phyloP scores from a whole-genome alignment of 2,329 filamentous ascomycete genomes.

The Pseudogymnoascus sp. region DNA sequence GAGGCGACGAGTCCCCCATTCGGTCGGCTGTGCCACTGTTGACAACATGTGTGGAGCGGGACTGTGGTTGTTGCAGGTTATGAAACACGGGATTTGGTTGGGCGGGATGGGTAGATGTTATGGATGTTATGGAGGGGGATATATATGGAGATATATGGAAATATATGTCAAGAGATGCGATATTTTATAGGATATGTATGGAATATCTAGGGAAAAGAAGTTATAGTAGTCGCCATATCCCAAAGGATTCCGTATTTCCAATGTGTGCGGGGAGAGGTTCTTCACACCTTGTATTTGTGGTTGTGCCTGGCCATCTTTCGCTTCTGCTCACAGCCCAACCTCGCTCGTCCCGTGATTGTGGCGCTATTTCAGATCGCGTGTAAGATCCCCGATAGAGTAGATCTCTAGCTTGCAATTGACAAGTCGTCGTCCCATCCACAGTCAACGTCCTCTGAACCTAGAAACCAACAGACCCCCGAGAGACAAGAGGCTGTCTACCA shows the following conservation, averaged over 20 bases:
- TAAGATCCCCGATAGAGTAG: conserved; percentile 9
- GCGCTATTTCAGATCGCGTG: conserved; percentile 8
- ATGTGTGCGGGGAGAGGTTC: not conserved
- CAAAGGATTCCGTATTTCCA: not conserved
- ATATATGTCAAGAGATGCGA: not conserved
- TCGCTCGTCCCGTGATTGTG: conserved; percentile 8
- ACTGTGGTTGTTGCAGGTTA: not conserved
- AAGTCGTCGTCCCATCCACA: not conserved
- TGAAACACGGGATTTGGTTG: not conserved
- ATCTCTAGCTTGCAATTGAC: conserved; percentile 7
- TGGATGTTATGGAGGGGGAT: not conserved
- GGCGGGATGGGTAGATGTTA: not conserved
- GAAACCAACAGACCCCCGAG: not conserved
- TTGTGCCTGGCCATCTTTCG: conserved; percentile 2
- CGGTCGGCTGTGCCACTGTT: conserved; percentile 8
- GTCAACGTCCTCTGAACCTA: not conserved
- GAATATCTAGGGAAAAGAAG: not conserved
- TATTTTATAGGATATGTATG: not conserved
- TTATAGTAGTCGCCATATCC: not conserved
- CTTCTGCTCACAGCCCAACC: not conserved
- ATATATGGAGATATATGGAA: not conserved
- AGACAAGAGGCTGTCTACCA: not conserved
- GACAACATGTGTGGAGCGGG: conserved; percentile 6
- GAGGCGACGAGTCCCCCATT: conserved; percentile 7
- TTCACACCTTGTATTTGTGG: not conserved